These are phyloP conservation scores for Wickerhamomyces queroliae DNA, from an alignment of 805 yeast genomes.

Conservation along the genomic window DNA sequence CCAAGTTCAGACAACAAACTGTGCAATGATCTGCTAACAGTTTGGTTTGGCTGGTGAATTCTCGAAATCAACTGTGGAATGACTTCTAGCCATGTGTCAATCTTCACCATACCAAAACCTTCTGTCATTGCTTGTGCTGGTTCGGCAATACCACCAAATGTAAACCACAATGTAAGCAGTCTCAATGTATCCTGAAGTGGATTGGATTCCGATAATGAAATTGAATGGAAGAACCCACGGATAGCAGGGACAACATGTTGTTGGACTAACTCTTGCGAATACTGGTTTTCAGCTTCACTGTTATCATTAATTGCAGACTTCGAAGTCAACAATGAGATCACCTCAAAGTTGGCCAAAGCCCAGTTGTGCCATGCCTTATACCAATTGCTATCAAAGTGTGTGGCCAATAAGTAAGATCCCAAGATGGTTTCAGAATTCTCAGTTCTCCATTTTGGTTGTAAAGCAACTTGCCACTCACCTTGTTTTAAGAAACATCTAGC, in stretches of 20 bases:
- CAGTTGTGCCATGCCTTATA: slow-evolving; percentile 99
- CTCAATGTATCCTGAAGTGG: slow-evolving; percentile 92
- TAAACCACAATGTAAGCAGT: slow-evolving; percentile 89
- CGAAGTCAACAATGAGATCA: slow-evolving; percentile 57
- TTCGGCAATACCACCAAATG: slow-evolving; percentile 89
- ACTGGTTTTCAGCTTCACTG: slow-evolving; percentile 22
- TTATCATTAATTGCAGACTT: slow-evolving; percentile 26
- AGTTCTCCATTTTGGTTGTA: slow-evolving; percentile 75
- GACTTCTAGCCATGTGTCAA: slow-evolving; percentile 94
- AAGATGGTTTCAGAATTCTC: slow-evolving; percentile 77
- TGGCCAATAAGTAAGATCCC: slow-evolving; percentile 89
- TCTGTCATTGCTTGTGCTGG: slow-evolving; percentile 87
- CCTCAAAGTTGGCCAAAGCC: slow-evolving; percentile 98
- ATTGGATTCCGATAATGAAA: slow-evolving; percentile 77
- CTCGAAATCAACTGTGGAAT: slow-evolving; percentile 94
- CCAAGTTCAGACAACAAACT: slow-evolving; percentile 84
- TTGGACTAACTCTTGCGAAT: slow-evolving; percentile 54
- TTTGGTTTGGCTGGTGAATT: slow-evolving; percentile 89
- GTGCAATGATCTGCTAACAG: slow-evolving; percentile 73
- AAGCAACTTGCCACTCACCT: slow-evolving; percentile 95
- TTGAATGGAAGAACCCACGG: slow-evolving; percentile 92
- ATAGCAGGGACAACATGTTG: slow-evolving; percentile 95
- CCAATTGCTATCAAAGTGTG: slow-evolving; percentile 91
- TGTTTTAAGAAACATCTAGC: slow-evolving; percentile 96
- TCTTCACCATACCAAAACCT: slow-evolving; percentile 82